Conservation (phyloP, 2,329 filamentous ascomycete species). For the Salinomyces thailandicus region DNA sequence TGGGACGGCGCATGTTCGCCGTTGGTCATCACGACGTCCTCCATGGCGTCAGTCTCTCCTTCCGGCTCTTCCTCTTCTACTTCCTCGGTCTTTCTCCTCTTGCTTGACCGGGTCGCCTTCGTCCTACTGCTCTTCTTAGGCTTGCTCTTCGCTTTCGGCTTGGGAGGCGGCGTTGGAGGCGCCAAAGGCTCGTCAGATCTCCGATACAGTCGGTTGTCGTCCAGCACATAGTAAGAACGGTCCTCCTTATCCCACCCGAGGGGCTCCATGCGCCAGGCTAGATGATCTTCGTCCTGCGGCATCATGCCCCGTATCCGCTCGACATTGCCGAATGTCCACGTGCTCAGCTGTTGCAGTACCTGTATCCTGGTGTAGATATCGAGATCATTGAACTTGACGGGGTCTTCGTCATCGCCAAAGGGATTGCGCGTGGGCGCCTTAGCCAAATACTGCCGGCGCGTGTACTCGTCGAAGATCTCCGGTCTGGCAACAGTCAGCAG, state of each 20-base stretch:
- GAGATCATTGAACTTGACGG: slow-evolving; percentile 67
- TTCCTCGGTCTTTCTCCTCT: slow-evolving; percentile 54
- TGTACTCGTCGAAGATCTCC: slow-evolving; percentile 88
- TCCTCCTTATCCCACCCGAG: slow-evolving; percentile 84
- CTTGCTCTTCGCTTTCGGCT: slow-evolving; percentile 46
- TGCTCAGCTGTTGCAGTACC: slow-evolving; percentile 77
- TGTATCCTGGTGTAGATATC: slow-evolving; percentile 72
- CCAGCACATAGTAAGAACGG: slow-evolving; percentile 77
- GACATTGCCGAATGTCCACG: slow-evolving; percentile 79
- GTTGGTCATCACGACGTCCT: slow-evolving; percentile 25
- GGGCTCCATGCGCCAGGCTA: slow-evolving; percentile 55
- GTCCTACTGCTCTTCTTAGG: slow-evolving; percentile 48
- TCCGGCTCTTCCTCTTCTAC: slow-evolving; percentile 35
- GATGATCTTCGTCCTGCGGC: slow-evolving; percentile 58
- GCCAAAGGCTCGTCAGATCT: slow-evolving; percentile 62
- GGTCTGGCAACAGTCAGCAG: slow-evolving; percentile 41
- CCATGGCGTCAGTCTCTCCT: slow-evolving; percentile 29
- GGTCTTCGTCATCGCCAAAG: slow-evolving; percentile 66
- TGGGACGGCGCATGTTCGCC: slow-evolving; percentile 24
- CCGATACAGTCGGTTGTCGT: slow-evolving; percentile 88
- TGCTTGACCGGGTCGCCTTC: slow-evolving; percentile 52
- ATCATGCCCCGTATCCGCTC: slow-evolving; percentile 81
- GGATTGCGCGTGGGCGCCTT: slow-evolving; percentile 73
- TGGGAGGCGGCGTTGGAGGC: slow-evolving; percentile 36
- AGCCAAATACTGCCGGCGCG: slow-evolving; percentile 74